Evolutionary conservation across 1,284 basidiomycete species (phyloP).

Genomic region (Cronartium quercuum): DNA sequence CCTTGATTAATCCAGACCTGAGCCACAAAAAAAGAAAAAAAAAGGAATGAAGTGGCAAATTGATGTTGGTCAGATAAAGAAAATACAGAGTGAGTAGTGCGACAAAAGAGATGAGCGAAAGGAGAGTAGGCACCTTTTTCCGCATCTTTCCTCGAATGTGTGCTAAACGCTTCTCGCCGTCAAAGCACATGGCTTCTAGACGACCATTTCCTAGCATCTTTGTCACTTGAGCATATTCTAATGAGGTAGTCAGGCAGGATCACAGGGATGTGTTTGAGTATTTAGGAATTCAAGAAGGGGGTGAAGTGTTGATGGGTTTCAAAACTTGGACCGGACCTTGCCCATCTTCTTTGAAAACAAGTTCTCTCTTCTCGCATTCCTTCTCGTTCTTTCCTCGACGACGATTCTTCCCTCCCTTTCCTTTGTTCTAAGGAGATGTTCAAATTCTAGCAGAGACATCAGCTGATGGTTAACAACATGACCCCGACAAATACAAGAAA

Average conservation of each 20-base stretch:
- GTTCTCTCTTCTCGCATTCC: constrained; percentile 95
- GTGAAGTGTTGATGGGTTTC: neutral
- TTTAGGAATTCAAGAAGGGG: neutral
- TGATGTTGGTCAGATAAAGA: neutral
- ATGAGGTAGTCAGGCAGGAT: neutral
- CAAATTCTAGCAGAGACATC: too few relatives aligned
- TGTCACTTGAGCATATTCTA: constrained; percentile 93
- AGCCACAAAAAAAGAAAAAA: neutral
- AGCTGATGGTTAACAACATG: neutral
- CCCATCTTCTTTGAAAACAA: constrained; percentile 97
- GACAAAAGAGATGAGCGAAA: neutral
- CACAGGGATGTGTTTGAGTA: neutral
- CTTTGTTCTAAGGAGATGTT: constrained; percentile 45
- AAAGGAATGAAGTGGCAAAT: neutral
- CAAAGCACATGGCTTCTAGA: constrained; percentile 93
- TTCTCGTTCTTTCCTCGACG: constrained; percentile 99
- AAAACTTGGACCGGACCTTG: constrained; percentile 57
- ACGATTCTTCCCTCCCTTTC: constrained; percentile 96
- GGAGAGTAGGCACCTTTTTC: constrained; percentile 71
- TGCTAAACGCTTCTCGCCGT: constrained; percentile 93
- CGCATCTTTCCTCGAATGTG: constrained; percentile 99
- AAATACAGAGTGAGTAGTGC: neutral
- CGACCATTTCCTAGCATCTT: constrained; percentile 99
- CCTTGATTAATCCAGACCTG: constrained; percentile 99
- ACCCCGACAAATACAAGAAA: too few relatives aligned